phyloP scores from a whole-genome alignment of 2,329 filamentous ascomycete species.

The Pseudocercospora fuligena region DNA sequence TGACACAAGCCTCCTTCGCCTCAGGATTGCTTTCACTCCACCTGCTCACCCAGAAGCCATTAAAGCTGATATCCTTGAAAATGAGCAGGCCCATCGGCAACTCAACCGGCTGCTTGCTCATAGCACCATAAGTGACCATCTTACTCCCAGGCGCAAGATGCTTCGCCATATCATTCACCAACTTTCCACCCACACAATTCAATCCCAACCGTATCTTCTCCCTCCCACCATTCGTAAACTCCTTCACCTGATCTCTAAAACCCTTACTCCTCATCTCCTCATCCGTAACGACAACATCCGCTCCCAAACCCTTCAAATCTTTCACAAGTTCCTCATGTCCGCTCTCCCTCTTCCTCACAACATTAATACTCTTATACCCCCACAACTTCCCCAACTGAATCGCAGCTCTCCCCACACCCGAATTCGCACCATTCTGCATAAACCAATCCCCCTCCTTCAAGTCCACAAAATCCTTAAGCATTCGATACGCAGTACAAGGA shows the following conservation, averaged over 20 bases:
- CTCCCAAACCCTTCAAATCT: constrained; percentile 65
- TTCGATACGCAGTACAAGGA: constrained; percentile 90
- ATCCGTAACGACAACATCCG: constrained; percentile 67
- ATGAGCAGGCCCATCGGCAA: constrained; percentile 86
- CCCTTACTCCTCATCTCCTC: constrained; percentile 64
- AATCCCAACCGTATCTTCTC: constrained; percentile 77
- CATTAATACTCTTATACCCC: constrained; percentile 89
- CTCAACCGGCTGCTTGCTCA: constrained; percentile 84
- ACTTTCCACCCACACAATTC: constrained; percentile 93
- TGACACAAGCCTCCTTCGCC: constrained; percentile 79
- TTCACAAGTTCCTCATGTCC: constrained; percentile 68
- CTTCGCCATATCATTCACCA: constrained; percentile 78
- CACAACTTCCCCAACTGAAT: constrained; percentile 86
- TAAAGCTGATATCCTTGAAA: constrained; percentile 87
- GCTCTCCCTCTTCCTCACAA: constrained; percentile 75
- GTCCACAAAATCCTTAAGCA: constrained; percentile 79
- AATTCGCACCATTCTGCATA: constrained; percentile 96
- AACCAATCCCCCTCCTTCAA: constrained; percentile 84
- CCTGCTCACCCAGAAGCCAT: constrained; percentile 92
- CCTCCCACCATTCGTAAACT: constrained; percentile 72
- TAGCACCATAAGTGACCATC: constrained; percentile 93
- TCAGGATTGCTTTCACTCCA: constrained; percentile 79
- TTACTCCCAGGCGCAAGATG: constrained; percentile 68
- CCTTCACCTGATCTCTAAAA: constrained; percentile 65
- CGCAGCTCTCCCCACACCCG: constrained; percentile 85